A percentile compares a stretch with the other conserved stretches of the same genome.
These are phyloP conservation scores for Hibiscus tridactylites DNA, from an alignment of 345 rosid species.

Conservation along the genomic window DNA sequence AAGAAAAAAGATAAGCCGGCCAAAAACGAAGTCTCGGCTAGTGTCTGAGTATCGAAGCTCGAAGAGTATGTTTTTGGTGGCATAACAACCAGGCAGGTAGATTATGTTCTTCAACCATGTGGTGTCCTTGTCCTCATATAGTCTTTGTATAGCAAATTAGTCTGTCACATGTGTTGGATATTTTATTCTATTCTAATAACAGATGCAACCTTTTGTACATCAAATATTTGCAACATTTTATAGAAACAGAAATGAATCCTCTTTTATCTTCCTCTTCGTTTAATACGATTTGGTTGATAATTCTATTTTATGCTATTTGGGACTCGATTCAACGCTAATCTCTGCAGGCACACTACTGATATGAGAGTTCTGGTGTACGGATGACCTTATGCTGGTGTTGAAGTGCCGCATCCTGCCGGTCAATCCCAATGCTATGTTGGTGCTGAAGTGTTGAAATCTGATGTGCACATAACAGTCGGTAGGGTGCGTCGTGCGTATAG, in stretches of 20 bases:
- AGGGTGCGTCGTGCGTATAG: too few species aligned
- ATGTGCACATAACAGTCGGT: too few species aligned
- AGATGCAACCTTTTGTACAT: conserved; percentile 7
- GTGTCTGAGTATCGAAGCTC: conserved; percentile 28
- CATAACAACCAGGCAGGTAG: conserved; percentile 12
- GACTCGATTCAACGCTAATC: neutral
- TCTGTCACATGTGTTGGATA: conserved; percentile 6
- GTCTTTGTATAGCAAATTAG: conserved; percentile 20
- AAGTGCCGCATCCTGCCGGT: neutral
- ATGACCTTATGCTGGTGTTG: neutral
- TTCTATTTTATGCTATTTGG: neutral
- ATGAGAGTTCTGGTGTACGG: neutral
- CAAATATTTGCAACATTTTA: neutral
- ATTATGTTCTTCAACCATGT: neutral
- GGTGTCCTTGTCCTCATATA: conserved; percentile 6
- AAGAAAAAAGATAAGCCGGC: conserved; percentile 52
- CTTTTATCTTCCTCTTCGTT: neutral
- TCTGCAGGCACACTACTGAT: neutral
- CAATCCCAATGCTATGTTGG: too few species aligned
- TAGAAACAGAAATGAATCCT: neutral
- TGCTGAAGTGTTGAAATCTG: too few species aligned
- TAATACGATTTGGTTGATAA: neutral
- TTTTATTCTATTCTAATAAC: conserved; percentile 3
- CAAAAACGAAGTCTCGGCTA: conserved; percentile 51
- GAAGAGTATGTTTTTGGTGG: neutral